phyloP scores from a whole-genome alignment of 495 filamentous ascomycete species.

The Mytilinidion resinicola region DNA sequence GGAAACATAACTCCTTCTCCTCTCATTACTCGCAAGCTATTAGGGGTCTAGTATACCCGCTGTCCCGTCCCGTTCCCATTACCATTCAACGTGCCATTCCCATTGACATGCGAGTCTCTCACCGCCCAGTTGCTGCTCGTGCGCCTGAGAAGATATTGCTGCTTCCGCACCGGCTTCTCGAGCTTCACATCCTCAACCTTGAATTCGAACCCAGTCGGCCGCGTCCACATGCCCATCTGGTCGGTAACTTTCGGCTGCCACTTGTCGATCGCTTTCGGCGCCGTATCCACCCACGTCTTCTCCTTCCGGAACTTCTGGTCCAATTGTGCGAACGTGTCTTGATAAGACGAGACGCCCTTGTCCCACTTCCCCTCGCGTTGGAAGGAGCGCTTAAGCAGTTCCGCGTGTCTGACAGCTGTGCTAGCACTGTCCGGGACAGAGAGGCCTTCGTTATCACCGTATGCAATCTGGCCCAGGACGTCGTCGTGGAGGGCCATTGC shows the following conservation, averaged over 20 bases:
- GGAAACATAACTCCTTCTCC: too few relatives aligned
- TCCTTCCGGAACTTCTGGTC: neutral
- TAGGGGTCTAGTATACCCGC: too few relatives aligned
- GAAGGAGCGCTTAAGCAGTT: slow-evolving; percentile 1
- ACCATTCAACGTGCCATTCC: neutral
- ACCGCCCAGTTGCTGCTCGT: neutral
- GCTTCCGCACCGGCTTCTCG: neutral
- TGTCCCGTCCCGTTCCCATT: neutral
- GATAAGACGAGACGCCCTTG: neutral
- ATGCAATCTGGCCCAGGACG: slow-evolving; percentile 12
- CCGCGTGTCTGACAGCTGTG: neutral
- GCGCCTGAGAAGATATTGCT: neutral
- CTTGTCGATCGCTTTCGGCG: neutral
- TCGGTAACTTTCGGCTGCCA: neutral
- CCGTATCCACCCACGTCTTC: neutral
- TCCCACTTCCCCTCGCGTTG: slow-evolving; percentile 5
- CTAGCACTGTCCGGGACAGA: neutral
- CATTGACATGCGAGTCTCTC: neutral
- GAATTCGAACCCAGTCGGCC: neutral
- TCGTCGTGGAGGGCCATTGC: slow-evolving; percentile 25
- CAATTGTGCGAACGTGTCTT: neutral
- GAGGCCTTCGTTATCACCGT: slow-evolving; percentile 29
- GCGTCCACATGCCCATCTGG: neutral
- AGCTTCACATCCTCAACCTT: neutral
- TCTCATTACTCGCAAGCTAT: too few relatives aligned